A percentile compares a stretch with the other conserved stretches of the same genome.
Conservation (phyloP, 116 monocot species). For the Thalassia testudinum region DNA sequence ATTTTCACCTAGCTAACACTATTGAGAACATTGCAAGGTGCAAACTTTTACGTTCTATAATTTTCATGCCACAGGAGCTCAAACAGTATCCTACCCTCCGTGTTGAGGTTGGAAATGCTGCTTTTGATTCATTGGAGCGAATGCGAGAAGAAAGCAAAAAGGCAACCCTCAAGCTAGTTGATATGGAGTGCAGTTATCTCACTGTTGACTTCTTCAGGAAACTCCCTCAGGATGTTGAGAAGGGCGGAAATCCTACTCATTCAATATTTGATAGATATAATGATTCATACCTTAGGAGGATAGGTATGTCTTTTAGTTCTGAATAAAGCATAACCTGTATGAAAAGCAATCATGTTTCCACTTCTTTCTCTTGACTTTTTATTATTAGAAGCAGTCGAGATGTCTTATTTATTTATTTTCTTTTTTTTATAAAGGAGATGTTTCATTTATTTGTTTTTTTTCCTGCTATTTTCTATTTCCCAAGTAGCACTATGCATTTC, state of each 20-base stretch:
- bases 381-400: too few relatives aligned
- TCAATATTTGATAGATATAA: constrained; percentile 45
- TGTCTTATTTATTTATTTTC: too few relatives aligned
- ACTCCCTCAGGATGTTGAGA: constrained; percentile 79
- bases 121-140: constrained; percentile 54
- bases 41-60: too few relatives aligned
- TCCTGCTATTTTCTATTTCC: too few relatives aligned
- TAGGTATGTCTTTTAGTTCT: constrained; percentile 10
- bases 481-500: too few relatives aligned
- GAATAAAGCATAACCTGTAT: too few relatives aligned
- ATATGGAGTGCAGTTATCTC: constrained; percentile 82
- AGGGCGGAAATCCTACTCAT: constrained; percentile 43
- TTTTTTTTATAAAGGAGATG: too few relatives aligned
- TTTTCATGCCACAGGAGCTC: constrained; percentile 69
- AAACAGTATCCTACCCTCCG: constrained; percentile 64
- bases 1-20: too few relatives aligned
- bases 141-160: constrained; percentile 67
- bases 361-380: too few relatives aligned
- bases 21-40: too few relatives aligned
- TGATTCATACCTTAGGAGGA: constrained; percentile 32
- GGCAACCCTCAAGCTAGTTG: constrained; percentile 64
- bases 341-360: too few relatives aligned
- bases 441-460: too few relatives aligned
- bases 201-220: constrained; percentile 92
- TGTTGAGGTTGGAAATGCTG: constrained; percentile 50